Conservation (phyloP, 257 asterid species). For the Capsicum pubescens region DNA sequence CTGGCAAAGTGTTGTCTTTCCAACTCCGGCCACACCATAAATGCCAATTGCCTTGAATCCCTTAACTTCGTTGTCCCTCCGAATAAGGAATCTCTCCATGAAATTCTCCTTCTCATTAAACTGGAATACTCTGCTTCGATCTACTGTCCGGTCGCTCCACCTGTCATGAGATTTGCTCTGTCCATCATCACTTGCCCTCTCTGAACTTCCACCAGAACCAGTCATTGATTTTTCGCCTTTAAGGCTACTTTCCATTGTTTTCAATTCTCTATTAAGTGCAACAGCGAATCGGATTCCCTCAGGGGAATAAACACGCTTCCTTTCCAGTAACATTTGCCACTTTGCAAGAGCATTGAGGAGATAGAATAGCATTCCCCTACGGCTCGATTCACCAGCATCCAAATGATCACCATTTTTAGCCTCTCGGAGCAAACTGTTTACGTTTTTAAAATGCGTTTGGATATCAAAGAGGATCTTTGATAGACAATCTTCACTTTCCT, state of each 20-base stretch:
- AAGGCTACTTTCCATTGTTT: too few relatives aligned
- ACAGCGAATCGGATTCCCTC: neutral
- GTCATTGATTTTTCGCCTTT: too few relatives aligned
- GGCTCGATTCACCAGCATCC: neutral
- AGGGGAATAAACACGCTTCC: neutral
- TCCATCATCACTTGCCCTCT: too few relatives aligned
- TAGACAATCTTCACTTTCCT: neutral
- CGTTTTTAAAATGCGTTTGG: neutral
- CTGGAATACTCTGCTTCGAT: neutral
- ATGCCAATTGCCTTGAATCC: neutral
- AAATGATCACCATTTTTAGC: neutral
- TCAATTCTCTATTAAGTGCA: neutral
- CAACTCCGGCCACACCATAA: neutral
- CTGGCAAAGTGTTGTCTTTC: neutral
- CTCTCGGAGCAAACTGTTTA: neutral
- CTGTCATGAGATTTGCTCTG: too few relatives aligned
- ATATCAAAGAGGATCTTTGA: neutral
- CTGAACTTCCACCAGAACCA: too few relatives aligned
- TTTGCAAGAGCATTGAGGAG: neutral
- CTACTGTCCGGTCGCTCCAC: too few relatives aligned
- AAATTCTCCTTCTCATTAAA: too few relatives aligned
- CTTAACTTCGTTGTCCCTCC: neutral
- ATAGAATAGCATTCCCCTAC: neutral
- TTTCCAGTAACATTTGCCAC: neutral
- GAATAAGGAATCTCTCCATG: too few relatives aligned